phyloP scores from a whole-genome alignment of 768 basidiomycete species.

The Myochromella boudieri region DNA sequence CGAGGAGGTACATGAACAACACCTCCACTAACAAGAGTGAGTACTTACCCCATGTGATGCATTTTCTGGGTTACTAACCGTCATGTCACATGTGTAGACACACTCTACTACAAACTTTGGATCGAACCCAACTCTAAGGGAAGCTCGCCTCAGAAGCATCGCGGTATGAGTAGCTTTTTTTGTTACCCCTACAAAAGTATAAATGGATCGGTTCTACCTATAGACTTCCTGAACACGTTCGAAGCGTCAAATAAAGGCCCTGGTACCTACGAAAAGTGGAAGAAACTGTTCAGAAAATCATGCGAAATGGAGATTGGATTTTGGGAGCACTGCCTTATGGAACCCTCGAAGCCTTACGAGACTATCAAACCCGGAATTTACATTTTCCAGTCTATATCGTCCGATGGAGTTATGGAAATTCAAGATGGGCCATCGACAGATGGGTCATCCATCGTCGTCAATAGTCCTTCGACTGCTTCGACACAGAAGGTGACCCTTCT shows the following conservation, averaged over 20 bases:
- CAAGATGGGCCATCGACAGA: too few species aligned
- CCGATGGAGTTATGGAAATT: too few species aligned
- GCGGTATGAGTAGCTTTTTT: neutral
- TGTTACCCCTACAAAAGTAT: neutral
- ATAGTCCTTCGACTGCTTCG: too few species aligned
- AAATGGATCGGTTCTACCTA: neutral
- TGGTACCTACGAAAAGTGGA: neutral
- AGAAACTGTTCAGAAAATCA: neutral
- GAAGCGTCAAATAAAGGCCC: neutral
- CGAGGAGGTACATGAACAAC: neutral
- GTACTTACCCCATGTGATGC: neutral
- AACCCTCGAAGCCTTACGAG: too few species aligned
- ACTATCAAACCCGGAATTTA: too few species aligned
- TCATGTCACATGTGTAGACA: too few species aligned
- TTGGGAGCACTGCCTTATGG: too few species aligned
- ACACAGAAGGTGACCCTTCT: too few species aligned
- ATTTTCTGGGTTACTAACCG: neutral
- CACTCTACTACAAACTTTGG: neutral
- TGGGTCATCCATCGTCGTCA: too few species aligned
- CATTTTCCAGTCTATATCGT: too few species aligned
- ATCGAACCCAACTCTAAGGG: neutral
- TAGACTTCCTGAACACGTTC: neutral
- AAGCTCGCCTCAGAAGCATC: neutral
- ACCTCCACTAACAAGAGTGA: neutral
- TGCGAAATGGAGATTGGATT: neutral